Evolutionary conservation across 2,329 filamentous ascomycete genomes (phyloP).

Genomic region (Fusarium redolens): DNA sequence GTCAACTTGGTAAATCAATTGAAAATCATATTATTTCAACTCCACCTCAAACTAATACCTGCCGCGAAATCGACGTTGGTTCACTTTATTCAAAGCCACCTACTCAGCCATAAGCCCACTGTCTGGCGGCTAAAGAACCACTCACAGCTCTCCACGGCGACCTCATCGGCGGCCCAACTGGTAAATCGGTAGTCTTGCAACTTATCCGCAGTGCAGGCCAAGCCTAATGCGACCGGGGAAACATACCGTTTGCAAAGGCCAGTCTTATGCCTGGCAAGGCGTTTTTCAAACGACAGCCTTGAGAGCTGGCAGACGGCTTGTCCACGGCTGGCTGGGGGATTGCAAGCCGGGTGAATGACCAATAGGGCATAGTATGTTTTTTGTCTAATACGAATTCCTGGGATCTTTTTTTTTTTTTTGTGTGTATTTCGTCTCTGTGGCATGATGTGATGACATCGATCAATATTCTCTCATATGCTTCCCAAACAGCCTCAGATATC

Average conservation of each 20-base stretch:
- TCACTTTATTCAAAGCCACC: slow-evolving; percentile 36
- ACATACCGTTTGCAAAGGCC: slow-evolving; percentile 8
- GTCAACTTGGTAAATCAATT: neutral
- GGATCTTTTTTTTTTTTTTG: neutral
- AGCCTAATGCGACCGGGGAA: slow-evolving; percentile 23
- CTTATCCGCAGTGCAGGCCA: slow-evolving; percentile 11
- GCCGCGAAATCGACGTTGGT: slow-evolving; percentile 22
- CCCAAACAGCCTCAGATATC: neutral
- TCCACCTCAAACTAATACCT: neutral
- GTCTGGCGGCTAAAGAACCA: slow-evolving; percentile 38
- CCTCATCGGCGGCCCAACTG: slow-evolving; percentile 23
- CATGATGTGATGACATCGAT: neutral
- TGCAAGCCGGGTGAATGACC: neutral
- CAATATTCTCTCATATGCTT: neutral
- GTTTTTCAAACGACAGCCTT: slow-evolving; percentile 29
- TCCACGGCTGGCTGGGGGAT: neutral
- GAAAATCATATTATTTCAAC: neutral
- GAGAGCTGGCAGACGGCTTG: neutral
- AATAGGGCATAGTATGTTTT: neutral
- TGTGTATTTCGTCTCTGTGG: neutral
- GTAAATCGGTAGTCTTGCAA: slow-evolving; percentile 9
- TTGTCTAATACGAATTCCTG: neutral
- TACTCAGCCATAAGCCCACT: slow-evolving; percentile 40
- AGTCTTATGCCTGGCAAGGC: slow-evolving; percentile 30
- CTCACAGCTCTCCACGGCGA: slow-evolving; percentile 35